Conservation (phyloP, 768 basidiomycete genomes). For the Tephrocybe sp. region DNA sequence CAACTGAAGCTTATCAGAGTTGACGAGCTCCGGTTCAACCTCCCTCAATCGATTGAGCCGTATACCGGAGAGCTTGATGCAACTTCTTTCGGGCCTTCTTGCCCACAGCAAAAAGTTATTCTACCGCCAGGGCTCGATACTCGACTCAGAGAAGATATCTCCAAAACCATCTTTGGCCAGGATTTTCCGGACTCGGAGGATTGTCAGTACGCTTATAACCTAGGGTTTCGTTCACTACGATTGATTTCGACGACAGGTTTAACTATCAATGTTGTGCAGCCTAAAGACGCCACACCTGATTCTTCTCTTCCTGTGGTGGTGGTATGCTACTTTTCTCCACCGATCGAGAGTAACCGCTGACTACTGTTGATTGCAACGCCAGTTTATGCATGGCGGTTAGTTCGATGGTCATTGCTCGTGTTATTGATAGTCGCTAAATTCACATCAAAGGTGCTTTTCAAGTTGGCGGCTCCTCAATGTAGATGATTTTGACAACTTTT, state of each 20-base stretch:
- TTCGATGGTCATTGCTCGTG: background rate
- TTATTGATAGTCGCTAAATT: background rate
- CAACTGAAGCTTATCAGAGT: conserved; percentile 21
- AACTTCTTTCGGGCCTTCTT: conserved; percentile 43
- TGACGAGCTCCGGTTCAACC: conserved; percentile 41
- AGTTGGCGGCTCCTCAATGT: conserved; percentile 31
- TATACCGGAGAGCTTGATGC: conserved; percentile 39
- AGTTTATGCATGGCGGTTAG: conserved; percentile 37
- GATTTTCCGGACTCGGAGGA: conserved; percentile 39
- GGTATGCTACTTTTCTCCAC: conserved; percentile 22
- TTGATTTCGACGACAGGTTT: conserved; percentile 25
- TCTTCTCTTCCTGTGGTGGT: conserved; percentile 43
- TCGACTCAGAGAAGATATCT: conserved; percentile 28
- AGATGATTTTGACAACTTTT: conserved; percentile 30
- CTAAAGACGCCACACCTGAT: conserved; percentile 27
- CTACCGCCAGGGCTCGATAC: conserved; percentile 30
- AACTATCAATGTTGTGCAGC: conserved; percentile 42
- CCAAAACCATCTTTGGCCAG: conserved; percentile 23
- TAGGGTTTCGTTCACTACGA: background rate
- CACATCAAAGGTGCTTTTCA: conserved; percentile 29
- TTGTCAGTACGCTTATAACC: conserved; percentile 38
- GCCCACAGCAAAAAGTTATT: conserved; percentile 41
- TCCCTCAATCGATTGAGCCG: conserved; percentile 36
- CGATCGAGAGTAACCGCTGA: background rate
- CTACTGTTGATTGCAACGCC: background rate